These are phyloP conservation scores for Paragyromitra xinjiangensis DNA, from an alignment of 495 filamentous ascomycete species.

Conservation along the genomic window DNA sequence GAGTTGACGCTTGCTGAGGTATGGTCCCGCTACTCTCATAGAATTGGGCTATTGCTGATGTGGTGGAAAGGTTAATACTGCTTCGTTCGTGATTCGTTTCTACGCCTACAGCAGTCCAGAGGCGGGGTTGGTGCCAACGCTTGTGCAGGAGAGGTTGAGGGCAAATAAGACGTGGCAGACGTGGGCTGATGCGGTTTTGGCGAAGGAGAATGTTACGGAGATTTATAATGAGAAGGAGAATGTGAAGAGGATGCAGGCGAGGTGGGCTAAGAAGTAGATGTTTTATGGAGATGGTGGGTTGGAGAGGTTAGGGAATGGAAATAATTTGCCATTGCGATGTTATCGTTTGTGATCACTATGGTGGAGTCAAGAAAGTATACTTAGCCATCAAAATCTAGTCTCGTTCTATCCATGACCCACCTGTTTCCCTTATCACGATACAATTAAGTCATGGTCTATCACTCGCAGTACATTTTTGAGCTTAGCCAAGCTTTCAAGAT, in stretches of 20 bases:
- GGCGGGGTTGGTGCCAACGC: constrained; percentile 64
- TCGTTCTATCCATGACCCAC: too few relatives aligned
- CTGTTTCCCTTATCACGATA: too few relatives aligned
- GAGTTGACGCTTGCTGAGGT: constrained; percentile 83
- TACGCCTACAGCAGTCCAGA: constrained; percentile 64
- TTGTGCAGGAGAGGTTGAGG: constrained; percentile 63
- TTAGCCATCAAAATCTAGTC: too few relatives aligned
- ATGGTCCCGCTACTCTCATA: constrained; percentile 31
- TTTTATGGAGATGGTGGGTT: not conserved
- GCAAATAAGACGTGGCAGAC: constrained; percentile 68
- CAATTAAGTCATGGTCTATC: too few relatives aligned
- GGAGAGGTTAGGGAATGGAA: not conserved
- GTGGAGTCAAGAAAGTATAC: too few relatives aligned
- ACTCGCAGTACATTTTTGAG: too few relatives aligned
- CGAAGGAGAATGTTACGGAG: constrained; percentile 71
- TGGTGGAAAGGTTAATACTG: constrained; percentile 65
- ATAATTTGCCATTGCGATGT: too few relatives aligned
- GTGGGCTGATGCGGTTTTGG: constrained; percentile 71
- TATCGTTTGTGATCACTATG: too few relatives aligned
- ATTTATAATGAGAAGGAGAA: constrained; percentile 67
- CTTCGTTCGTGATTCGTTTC: constrained; percentile 72
- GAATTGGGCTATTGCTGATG: not conserved
- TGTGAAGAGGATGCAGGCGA: constrained; percentile 57
- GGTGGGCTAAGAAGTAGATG: constrained; percentile 43
- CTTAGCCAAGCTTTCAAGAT: too few relatives aligned